Evolutionary conservation across 202 grass and related monocot genomes (phyloP), one percentile per base, ranked within the genome.

Genomic region (Bolboschoenoplectus hybrid): DNA sequence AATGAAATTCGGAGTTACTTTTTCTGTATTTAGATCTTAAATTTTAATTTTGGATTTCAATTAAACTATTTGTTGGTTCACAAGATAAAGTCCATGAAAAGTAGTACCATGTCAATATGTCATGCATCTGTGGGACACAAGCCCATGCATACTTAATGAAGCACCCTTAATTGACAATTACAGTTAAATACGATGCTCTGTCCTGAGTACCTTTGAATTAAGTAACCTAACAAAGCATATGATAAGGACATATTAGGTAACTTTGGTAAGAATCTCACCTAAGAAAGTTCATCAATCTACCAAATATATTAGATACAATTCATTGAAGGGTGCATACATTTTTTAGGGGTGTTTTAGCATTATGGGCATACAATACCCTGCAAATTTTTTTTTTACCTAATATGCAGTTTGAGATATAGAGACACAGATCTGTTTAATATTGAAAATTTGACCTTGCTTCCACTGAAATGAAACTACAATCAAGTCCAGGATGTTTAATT

Each of bases 151-250:
- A 70, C 51, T 64, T 81, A 64, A 67, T 20, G 63, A 69, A 68
- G 62, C 44, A n/a, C 47, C 46, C 32, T 57, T 57, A 41, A 3
- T 84, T 55, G n/a, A 51, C 19, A 71, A 70, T 71, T 60, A 66
- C 56, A 49, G 17, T 71, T 26, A 53, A 84, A 70, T 71, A 84
- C 35, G 71, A 69, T 55, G 3, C 34, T 71, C 63, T 58, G 82
- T 71, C 46, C 49, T 52, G 46, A 53, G 9, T n/a, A 51, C 39
- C 81, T n/a, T 51, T 67, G 26, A 58, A 57, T 84, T 57, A 71
- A 53, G 82, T 84, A 71, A 84, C 82, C 82, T 71, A 69, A 71
- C 82, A 38, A 56, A 78, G 34, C 3, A 69, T 68, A 55, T 83
- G 81, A 83, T 39, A 17, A 53, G 81, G 63, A 83, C 5, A 83